Base-by-base conservation (phyloP, 352 stramenopile genomes). In the Phytophthora pluvialis region DNA sequence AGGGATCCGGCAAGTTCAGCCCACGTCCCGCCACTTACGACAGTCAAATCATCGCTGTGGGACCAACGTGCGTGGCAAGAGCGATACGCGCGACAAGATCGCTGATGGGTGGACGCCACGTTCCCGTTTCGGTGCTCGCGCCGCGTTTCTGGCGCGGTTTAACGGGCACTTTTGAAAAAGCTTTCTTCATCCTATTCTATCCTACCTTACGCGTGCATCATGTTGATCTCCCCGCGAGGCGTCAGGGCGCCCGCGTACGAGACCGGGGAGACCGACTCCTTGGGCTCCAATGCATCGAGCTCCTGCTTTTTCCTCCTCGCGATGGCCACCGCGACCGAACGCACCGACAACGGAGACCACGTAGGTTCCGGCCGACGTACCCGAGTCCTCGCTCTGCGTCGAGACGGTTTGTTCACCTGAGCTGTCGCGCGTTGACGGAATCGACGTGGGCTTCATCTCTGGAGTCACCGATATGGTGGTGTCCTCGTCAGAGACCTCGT, bases 261-360 rank as follows among this genome's bases (percentile, higher is more conserved):
- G 42, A 52, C 65, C 28, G 63, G 63, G 40, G 45, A 62, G 21
- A 60, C n/a, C 1, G 62, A 70, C 4, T 68, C 59, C 60, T 80
- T 80, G 32, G 51, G 40, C 47, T 76, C 69, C 39, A 58, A 31
- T 16, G 46, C 67, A 10, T 89, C 77, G 4, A 89, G 55, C 48
- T 76, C 25, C 50, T 76, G 45, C 73, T 86, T 82, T 66, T 87
- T 86, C 67, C 73, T 79, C 64, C 75, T 73, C 11, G 75, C 50
- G 15, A 78, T 65, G 51, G 86, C 67, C 58, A 83, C 64, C 10
- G 61, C 61, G 15, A 52, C 60, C 11, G 3, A 72, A 54, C 9
- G 46, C 47, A 10, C 66, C 66, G 4, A 70, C 9, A 25, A 16
- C n/a, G 5, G 43, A 56, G 4, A 67, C 28, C 9, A 70, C 31